Percentiles rank a stretch among this genome's conserved stretches.
These are phyloP conservation scores for Toxoplasma gondii DNA, from an alignment of 169 alveolate genomes.

Conservation along the genomic window DNA sequence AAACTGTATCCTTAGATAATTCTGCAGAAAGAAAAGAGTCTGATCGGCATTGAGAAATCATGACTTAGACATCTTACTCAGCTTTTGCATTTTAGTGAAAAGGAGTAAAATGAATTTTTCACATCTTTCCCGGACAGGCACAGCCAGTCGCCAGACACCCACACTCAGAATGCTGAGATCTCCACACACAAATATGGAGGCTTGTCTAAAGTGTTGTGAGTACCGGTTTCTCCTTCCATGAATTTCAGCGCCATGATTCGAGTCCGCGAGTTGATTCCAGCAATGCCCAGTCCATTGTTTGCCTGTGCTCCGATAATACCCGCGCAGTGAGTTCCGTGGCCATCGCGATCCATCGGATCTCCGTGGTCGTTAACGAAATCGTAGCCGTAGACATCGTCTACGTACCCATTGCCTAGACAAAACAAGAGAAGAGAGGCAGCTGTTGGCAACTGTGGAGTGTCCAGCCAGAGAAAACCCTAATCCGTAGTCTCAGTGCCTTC, in stretches of 20 bases:
- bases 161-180: too few species aligned
- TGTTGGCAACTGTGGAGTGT: neutral
- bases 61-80: too few species aligned
- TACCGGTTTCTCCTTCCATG: constrained; percentile 42
- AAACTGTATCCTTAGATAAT: too few species aligned
- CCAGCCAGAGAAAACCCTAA: neutral
- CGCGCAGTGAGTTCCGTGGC: constrained; percentile 80
- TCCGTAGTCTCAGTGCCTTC: neutral
- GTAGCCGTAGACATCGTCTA: constrained; percentile 76
- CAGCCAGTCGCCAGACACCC: too few species aligned
- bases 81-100: too few species aligned
- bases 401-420: constrained; percentile 73
- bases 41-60: too few species aligned
- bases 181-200: too few species aligned
- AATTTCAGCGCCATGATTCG: constrained; percentile 73
- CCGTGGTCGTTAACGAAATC: constrained; percentile 72
- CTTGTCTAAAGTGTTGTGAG: neutral
- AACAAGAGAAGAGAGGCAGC: neutral
- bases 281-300: constrained; percentile 68
- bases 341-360: constrained; percentile 75
- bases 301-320: constrained; percentile 77
- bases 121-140: too few species aligned
- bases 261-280: constrained; percentile 71
- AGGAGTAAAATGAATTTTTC: too few species aligned
- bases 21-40: too few species aligned